Evolutionary conservation across 2,329 filamentous ascomycete genomes (phyloP), one percentile per base, ranked within the genome.

Genomic region (Ophiostoma novo-ulmi): DNA sequence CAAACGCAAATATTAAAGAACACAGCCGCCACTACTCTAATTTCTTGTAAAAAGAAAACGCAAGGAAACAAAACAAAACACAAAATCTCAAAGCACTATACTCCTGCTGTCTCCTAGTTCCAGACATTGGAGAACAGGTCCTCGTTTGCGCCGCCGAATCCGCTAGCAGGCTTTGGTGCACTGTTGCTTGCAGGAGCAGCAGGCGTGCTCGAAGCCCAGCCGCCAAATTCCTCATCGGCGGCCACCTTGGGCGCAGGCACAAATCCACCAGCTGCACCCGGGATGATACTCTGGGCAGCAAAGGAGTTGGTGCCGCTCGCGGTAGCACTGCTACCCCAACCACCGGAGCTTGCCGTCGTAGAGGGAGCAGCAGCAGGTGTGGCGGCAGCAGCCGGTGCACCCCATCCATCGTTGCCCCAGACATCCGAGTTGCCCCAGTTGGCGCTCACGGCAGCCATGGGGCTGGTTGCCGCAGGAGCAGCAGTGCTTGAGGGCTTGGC

Each of bases 41-140:
- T 35, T 7, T 20, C 44, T 20, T 48, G 6, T 1, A 31, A 31
- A 26, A 61, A 4, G 5, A 35, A 35, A 7, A 63, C 58, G 5
- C 22, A 14, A 26, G 6, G 5, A 63, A 64, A 64, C 31, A 35
- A 64, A 10, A 38, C 31, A 36, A 64, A 63, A 64, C 7, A 38
- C 5, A 61, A 7, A 26, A 63, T 17, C 20, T 44, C 52, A 58
- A 58, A 13, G 39, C n/a, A 22, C 52, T 48, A 17, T 48, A 39
- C 38, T 17, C 14, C 14, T 48, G 6, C 14, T n/a, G 4, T 6
- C 48, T 38, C 48, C 61, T 77, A 97, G 81, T 93, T 87, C 94
- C 94, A 98, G 68, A 98, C 94, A 80, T 98, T 98, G 41, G 91
- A 93, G 80, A 98, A 98, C 76, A 98, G 79, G 81, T 98, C 94